A percentile compares a stretch with the other conserved stretches of the same genome.
These are phyloP conservation scores for Helotiales sp. DNA, from an alignment of 2,329 filamentous ascomycete genomes.

Conservation along the genomic window DNA sequence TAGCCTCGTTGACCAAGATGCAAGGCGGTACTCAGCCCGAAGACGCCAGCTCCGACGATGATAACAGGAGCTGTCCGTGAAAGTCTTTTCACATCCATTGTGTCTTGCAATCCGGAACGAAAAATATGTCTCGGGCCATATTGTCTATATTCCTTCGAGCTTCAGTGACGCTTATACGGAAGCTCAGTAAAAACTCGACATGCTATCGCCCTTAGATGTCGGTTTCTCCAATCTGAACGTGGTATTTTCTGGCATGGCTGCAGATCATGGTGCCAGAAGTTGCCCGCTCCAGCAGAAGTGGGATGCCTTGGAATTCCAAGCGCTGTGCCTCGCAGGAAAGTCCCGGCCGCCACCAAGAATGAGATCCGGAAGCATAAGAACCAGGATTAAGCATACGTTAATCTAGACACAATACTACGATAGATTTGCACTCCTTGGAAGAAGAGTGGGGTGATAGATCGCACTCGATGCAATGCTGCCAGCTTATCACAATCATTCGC, in stretches of 20 bases:
- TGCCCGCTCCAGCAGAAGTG: neutral
- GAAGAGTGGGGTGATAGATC: neutral
- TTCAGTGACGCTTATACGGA: too few species aligned
- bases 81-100: neutral
- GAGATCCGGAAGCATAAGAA: neutral
- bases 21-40: slow-evolving; percentile 49
- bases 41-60: slow-evolving; percentile 50
- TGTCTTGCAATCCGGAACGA: neutral
- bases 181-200: too few species aligned
- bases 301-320: neutral
- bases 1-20: slow-evolving; percentile 40
- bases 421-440: neutral
- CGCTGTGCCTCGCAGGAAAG: neutral
- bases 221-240: neutral
- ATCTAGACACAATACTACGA: too few species aligned
- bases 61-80: neutral
- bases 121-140: too few species aligned
- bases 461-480: neutral
- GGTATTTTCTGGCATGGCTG: neutral
- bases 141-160: too few species aligned
- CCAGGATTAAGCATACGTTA: too few species aligned
- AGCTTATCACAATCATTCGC: neutral
- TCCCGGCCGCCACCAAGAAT: neutral
- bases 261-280: too few species aligned
- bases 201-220: too few species aligned